Evolutionary conservation across 345 rosid genomes (phyloP), one percentile per base, ranked within the genome.

Genomic region (Populus ilicifolia): DNA sequence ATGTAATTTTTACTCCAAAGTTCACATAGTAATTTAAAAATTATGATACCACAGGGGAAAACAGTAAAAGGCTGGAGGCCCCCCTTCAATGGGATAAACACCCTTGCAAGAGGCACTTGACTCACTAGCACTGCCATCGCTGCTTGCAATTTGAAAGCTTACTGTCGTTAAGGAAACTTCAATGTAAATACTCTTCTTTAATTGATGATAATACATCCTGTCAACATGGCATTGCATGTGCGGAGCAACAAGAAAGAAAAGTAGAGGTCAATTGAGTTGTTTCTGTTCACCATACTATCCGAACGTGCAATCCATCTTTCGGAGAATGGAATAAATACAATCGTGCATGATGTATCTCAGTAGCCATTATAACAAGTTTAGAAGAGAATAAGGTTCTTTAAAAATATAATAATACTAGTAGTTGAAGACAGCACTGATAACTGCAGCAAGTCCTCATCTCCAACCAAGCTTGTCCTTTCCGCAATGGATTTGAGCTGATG

Each of bases 181-280:
- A 43, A 8, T 43, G 67, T 63, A 33, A 36, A 27, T 70, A 30
- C 61, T 2, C 38, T 23, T 11, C 30, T 33, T 33, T 33, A 33
- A 33, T 33, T 5, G 36, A 33, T 33, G 36, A 33, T 33, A 2
- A 21, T 23, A 23, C 39, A 39, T 68, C 27, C 13, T 78, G 36
- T 38, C 7, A 25, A 4, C 38, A 44, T 74, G 82, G 48, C 68
- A 67, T 50, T 71, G 81, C 87, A 82, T 83, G 85, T 84, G 90
- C 76, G 67, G 67, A 82, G 84, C 77, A 77, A 67, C 74, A 35
- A 21, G 54, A 64, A 71, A 41, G 39, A 61, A 50, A 50, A 50
- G 1, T 18, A 0, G 6, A 50, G 56, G 56, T 9, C 56, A 50
- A 77, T 59, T 82, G 82, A 76, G 68, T 61, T 68, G 75, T 75